Conservation (phyloP, 1,139 yeast species). For the Yamadazyma triangularis region DNA sequence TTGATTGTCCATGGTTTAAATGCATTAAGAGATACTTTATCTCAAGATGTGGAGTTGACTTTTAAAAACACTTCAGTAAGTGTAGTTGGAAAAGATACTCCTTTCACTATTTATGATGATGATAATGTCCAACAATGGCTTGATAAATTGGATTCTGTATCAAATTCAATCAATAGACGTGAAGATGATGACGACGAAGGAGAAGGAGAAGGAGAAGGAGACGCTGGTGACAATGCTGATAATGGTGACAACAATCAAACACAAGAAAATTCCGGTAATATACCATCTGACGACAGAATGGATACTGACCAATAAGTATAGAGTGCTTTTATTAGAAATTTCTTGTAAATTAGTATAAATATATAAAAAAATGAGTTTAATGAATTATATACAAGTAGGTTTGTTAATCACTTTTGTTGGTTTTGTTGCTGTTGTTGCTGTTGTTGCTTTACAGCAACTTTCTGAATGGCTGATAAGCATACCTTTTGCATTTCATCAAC, state of each 20-base stretch:
- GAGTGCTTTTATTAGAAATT: slow-evolving; percentile 1
- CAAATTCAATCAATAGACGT: slow-evolving; percentile 46
- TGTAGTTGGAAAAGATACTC: slow-evolving; percentile 76
- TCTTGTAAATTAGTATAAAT: background rate
- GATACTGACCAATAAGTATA: slow-evolving; percentile 54
- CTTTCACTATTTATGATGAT: slow-evolving; percentile 77
- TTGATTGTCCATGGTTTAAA: slow-evolving; percentile 83
- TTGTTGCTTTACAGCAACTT: slow-evolving; percentile 45
- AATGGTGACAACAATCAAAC: slow-evolving; percentile 8
- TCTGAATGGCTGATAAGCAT: slow-evolving; percentile 48
- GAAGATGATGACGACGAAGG: slow-evolving; percentile 39
- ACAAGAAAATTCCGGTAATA: slow-evolving; percentile 1
- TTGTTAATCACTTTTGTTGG: background rate
- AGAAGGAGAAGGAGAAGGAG: slow-evolving; percentile 14
- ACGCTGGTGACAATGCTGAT: slow-evolving; percentile 26
- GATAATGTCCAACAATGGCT: slow-evolving; percentile 81
- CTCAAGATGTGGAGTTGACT: slow-evolving; percentile 90
- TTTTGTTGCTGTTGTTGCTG: slow-evolving; percentile 6
- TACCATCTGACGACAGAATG: slow-evolving; percentile 44
- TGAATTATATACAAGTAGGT: background rate
- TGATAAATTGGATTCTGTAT: slow-evolving; percentile 59
- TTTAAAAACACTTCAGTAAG: slow-evolving; percentile 85
- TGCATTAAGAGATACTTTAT: slow-evolving; percentile 89
- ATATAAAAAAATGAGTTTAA: slow-evolving; percentile 1
- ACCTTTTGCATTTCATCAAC: slow-evolving; percentile 49